Conservation (phyloP, 2,329 filamentous ascomycete species). For the Cordyceps javanica region DNA sequence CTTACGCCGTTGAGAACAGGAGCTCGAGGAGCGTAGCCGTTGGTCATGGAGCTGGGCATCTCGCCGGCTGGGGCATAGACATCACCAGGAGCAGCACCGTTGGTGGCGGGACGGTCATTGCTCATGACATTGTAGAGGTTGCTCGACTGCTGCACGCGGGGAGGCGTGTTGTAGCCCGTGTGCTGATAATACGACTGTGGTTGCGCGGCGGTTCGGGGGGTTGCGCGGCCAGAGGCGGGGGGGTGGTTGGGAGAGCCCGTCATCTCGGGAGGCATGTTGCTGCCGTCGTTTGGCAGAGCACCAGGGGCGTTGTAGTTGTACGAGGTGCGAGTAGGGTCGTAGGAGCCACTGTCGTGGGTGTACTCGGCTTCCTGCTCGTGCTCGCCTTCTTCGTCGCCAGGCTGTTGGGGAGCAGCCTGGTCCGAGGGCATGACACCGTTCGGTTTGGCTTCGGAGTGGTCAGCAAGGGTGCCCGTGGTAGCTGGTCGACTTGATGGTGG, state of each 20-base stretch:
- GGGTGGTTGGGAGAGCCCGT: conserved; percentile 74
- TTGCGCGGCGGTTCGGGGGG: conserved; percentile 70
- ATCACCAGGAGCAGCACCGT: conserved; percentile 61
- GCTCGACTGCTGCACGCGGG: conserved; percentile 63
- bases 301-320: conserved; percentile 73
- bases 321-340: conserved; percentile 63
- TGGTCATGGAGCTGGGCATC: conserved; percentile 47
- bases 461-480: conserved; percentile 51
- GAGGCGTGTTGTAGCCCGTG: conserved; percentile 71
- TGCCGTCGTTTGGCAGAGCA: conserved; percentile 58
- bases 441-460: conserved; percentile 57
- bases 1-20: conserved; percentile 59
- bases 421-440: conserved; percentile 60
- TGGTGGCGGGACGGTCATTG: conserved; percentile 63
- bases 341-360: conserved; percentile 72
- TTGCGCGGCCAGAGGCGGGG: conserved; percentile 75
- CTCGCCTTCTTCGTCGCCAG: conserved; percentile 62
- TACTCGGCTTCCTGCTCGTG: conserved; percentile 78
- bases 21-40: conserved; percentile 58
- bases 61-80: conserved; percentile 64
- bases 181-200: conserved; percentile 68
- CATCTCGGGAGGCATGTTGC: conserved; percentile 78
- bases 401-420: conserved; percentile 46
- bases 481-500: conserved; percentile 62
- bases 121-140: conserved; percentile 87